Base-by-base conservation (phyloP, 2,329 filamentous ascomycete genomes). In the Cordyceps cicadae region DNA sequence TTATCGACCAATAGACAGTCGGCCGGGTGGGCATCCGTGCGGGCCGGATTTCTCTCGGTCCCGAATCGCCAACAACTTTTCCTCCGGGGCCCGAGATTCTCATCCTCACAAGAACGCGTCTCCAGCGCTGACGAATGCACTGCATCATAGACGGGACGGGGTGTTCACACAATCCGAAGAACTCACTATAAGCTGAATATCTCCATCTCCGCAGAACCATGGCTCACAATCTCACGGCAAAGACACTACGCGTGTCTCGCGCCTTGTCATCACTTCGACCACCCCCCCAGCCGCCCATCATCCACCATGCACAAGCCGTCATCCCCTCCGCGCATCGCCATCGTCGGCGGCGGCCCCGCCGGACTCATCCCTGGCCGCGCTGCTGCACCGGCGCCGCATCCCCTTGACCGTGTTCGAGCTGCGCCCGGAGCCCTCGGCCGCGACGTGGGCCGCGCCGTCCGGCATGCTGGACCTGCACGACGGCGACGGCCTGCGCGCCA, bases 401-500 rank as follows among this genome's bases (percentile, higher is more conserved):
- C 68, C 67, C 3, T 71, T 70, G 53, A 72, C 67, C 5, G 66
- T 77, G 43, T 76, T 70, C 37, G 75, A 77, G 50, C 65, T 71
- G 1, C 71, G 72, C 15, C 60, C 64, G 1, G 63, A 64, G 24
- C 72, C 71, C 17, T 69, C 67, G 1, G 53, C 63, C 0, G 64
- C 65, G 3, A 67, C 69, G 14, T 63, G 71, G 8, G 56, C 66
- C 6, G 59, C 64, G 6, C 70, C 70, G 3, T 72, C 68, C 5
- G 79, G 80, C 12, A 77, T 69, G 63, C 75, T 84, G 3, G 81
- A 83, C 64, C 70, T 84, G 1, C 79, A 83, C 64, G 69, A 72
- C 1, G 64, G 71, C 8, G 73, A 75, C 1, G 80, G 80, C 0
- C 74, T 79, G 5, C 67, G 70, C 3, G 80, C 78, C 0, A 66